A percentile compares a stretch with the other conserved stretches of the same genome.
Evolutionary conservation across 2,329 filamentous ascomycete genomes (phyloP).

Genomic region (Ilyonectria destructans): DNA sequence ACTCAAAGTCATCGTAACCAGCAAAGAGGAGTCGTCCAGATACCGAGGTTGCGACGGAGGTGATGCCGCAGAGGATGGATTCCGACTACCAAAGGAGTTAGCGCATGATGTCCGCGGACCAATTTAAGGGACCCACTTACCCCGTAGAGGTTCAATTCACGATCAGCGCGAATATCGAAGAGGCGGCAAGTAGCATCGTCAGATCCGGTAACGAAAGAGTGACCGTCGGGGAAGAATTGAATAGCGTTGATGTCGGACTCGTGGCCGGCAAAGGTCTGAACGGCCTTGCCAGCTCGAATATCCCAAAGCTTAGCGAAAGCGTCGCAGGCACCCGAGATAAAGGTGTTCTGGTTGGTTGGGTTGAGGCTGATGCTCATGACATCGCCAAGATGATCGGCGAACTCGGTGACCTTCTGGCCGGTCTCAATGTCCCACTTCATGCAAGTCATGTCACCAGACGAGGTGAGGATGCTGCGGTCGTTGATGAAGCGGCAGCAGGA

Average conservation of each 20-base stretch:
- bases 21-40: slow-evolving; percentile 96
- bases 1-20: slow-evolving; percentile 99
- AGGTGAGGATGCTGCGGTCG: slow-evolving; percentile 96
- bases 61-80: slow-evolving; percentile 97
- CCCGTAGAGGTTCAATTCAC: slow-evolving; percentile 80
- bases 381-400: slow-evolving; percentile 97
- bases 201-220: slow-evolving; percentile 97
- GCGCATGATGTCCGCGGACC: slow-evolving; percentile 8
- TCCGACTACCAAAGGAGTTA: slow-evolving; percentile 78
- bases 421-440: slow-evolving; percentile 99
- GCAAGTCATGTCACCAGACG: slow-evolving; percentile 99
- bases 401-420: slow-evolving; percentile 96
- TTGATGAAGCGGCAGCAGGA: slow-evolving; percentile 99
- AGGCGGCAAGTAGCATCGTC: slow-evolving; percentile 98
- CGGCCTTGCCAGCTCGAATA: slow-evolving; percentile 97
- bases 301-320: slow-evolving; percentile 99
- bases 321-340: slow-evolving; percentile 99
- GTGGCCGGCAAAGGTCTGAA: slow-evolving; percentile 98
- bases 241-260: slow-evolving; percentile 99
- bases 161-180: slow-evolving; percentile 97
- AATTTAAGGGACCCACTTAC: slow-evolving; percentile 62
- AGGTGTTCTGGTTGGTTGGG: slow-evolving; percentile 98
- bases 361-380: slow-evolving; percentile 99
- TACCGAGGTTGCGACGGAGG: slow-evolving; percentile 97
- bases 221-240: slow-evolving; percentile 99